Evolutionary conservation across 1,284 basidiomycete genomes (phyloP).

Genomic region (Neolentinus lepideus): DNA sequence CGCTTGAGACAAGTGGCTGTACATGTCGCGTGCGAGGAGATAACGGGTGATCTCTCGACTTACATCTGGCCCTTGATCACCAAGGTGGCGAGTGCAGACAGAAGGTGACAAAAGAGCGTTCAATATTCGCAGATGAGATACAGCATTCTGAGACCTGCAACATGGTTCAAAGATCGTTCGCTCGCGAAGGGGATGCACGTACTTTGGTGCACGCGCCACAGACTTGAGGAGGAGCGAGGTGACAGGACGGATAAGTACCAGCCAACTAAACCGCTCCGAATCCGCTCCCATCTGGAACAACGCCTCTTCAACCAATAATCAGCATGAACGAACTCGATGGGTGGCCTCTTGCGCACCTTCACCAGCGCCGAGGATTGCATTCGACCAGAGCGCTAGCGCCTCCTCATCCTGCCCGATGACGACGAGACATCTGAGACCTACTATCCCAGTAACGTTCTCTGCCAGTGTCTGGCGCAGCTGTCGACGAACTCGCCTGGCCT

Average conservation of each 20-base stretch:
- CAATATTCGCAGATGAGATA: conserved; percentile 33
- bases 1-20: conserved; percentile 26
- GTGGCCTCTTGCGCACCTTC: conserved; percentile 29
- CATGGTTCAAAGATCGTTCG: conserved; percentile 1
- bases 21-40: conserved; percentile 34
- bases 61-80: conserved; percentile 13
- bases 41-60: conserved; percentile 28
- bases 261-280: conserved; percentile 39
- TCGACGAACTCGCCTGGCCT: conserved; percentile 31
- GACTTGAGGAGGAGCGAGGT: conserved; percentile 43
- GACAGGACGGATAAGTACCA: conserved; percentile 45
- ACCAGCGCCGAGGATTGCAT: conserved; percentile 27
- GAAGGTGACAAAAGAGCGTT: conserved; percentile 26
- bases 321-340: neutral
- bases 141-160: conserved; percentile 30
- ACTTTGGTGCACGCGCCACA: conserved; percentile 42
- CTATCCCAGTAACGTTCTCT: conserved; percentile 39
- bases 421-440: conserved; percentile 53
- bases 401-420: conserved; percentile 50
- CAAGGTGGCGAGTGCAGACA: conserved; percentile 22
- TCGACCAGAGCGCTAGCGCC: conserved; percentile 47
- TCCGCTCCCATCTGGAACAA: conserved; percentile 34
- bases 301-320: conserved; percentile 21
- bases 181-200: conserved; percentile 11
- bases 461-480: conserved; percentile 40